Base-by-base conservation (phyloP, 1,284 basidiomycete genomes). In the Paramarasmius palmivorus region DNA sequence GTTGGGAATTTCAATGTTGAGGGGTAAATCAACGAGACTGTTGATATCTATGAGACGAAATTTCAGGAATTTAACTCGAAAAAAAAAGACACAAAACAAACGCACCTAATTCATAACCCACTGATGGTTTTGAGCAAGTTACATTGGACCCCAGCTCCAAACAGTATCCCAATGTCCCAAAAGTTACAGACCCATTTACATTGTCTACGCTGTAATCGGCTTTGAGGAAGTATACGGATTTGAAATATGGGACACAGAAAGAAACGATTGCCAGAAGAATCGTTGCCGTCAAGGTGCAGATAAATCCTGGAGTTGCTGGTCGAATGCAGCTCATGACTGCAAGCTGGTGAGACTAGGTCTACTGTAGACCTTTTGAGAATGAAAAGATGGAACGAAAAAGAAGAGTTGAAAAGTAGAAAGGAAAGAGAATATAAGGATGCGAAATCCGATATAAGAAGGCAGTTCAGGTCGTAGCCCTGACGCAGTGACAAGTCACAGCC, bases 161-260 rank as follows among this genome's bases (percentile, higher is more conserved):
- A 65, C 93, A 96, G 62, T 92, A 96, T 0, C 93, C 93, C 41
- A 95, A 69, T 0, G 90, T 92, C 1, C 93, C 93, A 63, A 96
- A 88, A 0, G 82, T 89, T 40, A 94, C 80, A 1, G 76, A 73
- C 15, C 90, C 92, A 45, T 70, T 75, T 41, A 78, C 66, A 20
- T 75, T 72, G 25, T 76, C 70, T 5, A 73, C 69, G 0, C 73
- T 63, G 53, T 92, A 79, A 1, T 72, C 79, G 1, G 92, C 93
- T 64, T 87, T 84, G 64, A 95, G 84, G 69, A 95, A 95, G 72
- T 81, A 93, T 36, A 95, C 71, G 2, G 86, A 86, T 69, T 92
- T 94, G 73, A 95, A 77, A 64, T 85, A 81, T 0, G 93, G 93
- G 6, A 93, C 91, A 58, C 86, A 90, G 75, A 95, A 95, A 19